Conservation (phyloP, 768 basidiomycete genomes). For the Hygrocybe punicea region DNA sequence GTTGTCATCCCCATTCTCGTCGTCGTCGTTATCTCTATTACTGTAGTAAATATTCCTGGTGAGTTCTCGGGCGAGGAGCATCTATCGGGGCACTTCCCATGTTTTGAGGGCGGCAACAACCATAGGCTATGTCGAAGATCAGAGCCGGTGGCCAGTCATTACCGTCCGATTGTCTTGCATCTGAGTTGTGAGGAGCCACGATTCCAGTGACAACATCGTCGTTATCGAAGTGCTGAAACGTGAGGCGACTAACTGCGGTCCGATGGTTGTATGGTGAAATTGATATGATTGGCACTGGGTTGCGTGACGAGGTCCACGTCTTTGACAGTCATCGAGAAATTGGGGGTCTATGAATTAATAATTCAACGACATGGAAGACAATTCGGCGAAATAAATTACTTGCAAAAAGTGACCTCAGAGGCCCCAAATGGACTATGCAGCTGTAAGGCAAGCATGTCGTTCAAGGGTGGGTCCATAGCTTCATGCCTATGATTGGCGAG, state of each 20-base stretch:
- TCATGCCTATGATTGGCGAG: slow-evolving; percentile 16
- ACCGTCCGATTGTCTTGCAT: slow-evolving; percentile 11
- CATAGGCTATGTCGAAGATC: slow-evolving; percentile 18
- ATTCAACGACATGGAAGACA: slow-evolving; percentile 5
- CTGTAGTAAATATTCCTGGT: slow-evolving; percentile 16
- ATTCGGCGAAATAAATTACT: slow-evolving; percentile 16
- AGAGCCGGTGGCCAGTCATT: slow-evolving; percentile 15
- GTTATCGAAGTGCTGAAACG: slow-evolving; percentile 11
- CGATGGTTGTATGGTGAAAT: slow-evolving; percentile 8
- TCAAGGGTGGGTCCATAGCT: slow-evolving; percentile 18
- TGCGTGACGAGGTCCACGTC: slow-evolving; percentile 18
- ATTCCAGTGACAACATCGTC: neutral
- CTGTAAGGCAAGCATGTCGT: slow-evolving; percentile 11
- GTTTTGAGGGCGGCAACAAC: slow-evolving; percentile 20
- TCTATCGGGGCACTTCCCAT: slow-evolving; percentile 16
- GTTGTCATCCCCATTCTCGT: neutral
- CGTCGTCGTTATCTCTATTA: slow-evolving; percentile 1
- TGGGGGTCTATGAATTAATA: slow-evolving; percentile 16
- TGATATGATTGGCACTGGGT: slow-evolving; percentile 4
- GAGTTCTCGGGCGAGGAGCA: slow-evolving; percentile 9
- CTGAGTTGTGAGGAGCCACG: slow-evolving; percentile 17
- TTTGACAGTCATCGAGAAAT: slow-evolving; percentile 17
- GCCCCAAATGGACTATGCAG: slow-evolving; percentile 15
- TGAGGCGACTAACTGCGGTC: slow-evolving; percentile 5
- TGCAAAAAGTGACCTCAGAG: slow-evolving; percentile 20